Evolutionary conservation across 192 early-diverging fungal genomes (phyloP), one percentile per base, ranked within the genome.

Genomic region (Mortierella antarctica): DNA sequence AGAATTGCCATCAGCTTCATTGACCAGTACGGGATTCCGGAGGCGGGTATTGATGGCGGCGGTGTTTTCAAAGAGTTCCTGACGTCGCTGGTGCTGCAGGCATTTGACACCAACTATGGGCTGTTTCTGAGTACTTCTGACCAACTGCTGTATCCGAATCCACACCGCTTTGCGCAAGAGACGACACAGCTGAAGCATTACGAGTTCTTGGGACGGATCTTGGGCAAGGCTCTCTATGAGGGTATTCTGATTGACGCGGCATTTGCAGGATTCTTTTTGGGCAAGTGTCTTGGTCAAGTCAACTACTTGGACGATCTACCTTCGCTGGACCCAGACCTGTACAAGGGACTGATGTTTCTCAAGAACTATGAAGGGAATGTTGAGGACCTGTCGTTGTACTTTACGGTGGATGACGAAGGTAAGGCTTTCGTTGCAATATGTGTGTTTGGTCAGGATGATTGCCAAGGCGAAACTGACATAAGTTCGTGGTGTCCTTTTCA

Each of bases 61-160:
- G 97, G 97, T 46, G 92, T 99, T 12, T 99, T 99, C 77, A 99
- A 99, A 55, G 97, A 99, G 83, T 99, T 99, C 70, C 83, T 99
- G 47, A 97, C 94, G 8, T 70, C 84, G 77, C 91, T 88, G 65
- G 86, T 82, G 1, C 86, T 75, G 42, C 91, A 97, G 70, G 93
- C 94, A 6, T 96, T 96, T 68, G 88, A 93, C 82, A 87, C 90
- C 18, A 83, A 88, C 48, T 86, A 84, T 72, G 93, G 91, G 0
- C 71, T 95, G 51, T 96, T 96, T 50, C 72, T 85, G 61, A 78
- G 73, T 8, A 95, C 94, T 1, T 67, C 86, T 0, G 88, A 94
- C 18, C 90, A 95, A 62, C 67, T 87, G 42, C 57, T 96, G 57
- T 96, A 93, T 53, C 95, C 95, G 17, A 92, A 91, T 70, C 91